These are phyloP conservation scores for Metschnikowia lochheadii DNA, from an alignment of 805 yeast genomes.

Conservation along the genomic window DNA sequence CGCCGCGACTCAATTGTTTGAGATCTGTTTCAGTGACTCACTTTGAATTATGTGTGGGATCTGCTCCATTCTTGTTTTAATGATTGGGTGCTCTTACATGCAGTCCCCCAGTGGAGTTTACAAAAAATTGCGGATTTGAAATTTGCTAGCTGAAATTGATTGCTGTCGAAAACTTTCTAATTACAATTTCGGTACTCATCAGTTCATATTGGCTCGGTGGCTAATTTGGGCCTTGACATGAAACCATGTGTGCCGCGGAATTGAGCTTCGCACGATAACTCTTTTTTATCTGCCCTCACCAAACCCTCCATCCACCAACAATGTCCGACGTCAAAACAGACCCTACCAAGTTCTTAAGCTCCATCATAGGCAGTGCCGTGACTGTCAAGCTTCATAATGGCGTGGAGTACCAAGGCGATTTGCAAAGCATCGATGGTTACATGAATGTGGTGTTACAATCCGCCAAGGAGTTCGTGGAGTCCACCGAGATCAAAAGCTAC, in stretches of 20 bases:
- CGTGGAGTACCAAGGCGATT: constrained; percentile 61
- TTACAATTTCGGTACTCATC: too few relatives aligned
- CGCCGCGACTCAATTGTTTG: too few relatives aligned
- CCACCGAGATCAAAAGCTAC: constrained; percentile 44
- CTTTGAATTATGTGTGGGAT: too few relatives aligned
- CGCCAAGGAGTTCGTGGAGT: constrained; percentile 60
- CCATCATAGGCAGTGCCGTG: constrained; percentile 75
- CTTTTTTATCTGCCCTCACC: constrained; percentile 3
- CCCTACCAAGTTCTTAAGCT: constrained; percentile 76
- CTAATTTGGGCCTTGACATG: too few relatives aligned
- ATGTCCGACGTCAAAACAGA: constrained; percentile 36
- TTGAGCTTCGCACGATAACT: constrained; percentile 6
- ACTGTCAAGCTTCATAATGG: constrained; percentile 84
- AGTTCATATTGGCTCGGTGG: too few relatives aligned
- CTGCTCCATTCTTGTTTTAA: too few relatives aligned
- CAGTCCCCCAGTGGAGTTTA: too few relatives aligned
- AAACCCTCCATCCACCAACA: background rate
- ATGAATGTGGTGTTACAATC: constrained; percentile 89
- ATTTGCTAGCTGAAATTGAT: too few relatives aligned
- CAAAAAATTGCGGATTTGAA: too few relatives aligned
- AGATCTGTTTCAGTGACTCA: too few relatives aligned
- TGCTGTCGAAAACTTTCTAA: too few relatives aligned
- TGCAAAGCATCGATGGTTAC: constrained; percentile 89
- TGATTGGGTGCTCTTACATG: too few relatives aligned
- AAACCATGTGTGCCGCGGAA: background rate